phyloP scores from a whole-genome alignment of 1,139 yeast genomes.

The Magnusiomyces ingens region DNA sequence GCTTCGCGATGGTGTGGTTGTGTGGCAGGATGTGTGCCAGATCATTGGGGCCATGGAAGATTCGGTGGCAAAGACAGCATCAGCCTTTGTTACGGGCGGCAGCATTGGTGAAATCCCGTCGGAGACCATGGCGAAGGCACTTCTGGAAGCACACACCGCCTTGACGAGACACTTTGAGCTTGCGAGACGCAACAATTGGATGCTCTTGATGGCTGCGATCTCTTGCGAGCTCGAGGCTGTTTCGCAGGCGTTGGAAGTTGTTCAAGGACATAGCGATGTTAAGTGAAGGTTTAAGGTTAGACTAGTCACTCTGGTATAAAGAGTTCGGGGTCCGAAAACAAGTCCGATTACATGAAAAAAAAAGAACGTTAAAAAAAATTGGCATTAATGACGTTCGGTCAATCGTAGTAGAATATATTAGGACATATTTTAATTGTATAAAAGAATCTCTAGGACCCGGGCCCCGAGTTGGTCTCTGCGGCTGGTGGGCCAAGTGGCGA shows the following conservation, averaged over 20 bases:
- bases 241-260: background rate
- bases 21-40: conserved; percentile 6
- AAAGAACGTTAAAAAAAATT: too few relatives aligned
- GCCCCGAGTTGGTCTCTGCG: too few relatives aligned
- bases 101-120: background rate
- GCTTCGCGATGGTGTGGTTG: background rate
- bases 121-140: background rate
- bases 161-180: background rate
- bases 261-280: background rate
- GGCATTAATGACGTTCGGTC: too few relatives aligned
- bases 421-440: too few relatives aligned
- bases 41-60: conserved; percentile 1
- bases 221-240: conserved; percentile 6
- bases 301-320: too few relatives aligned
- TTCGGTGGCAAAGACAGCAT: background rate
- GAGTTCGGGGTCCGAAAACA: too few relatives aligned
- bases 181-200: conserved; percentile 4
- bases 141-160: background rate
- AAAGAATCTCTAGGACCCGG: too few relatives aligned
- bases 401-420: too few relatives aligned
- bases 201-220: conserved; percentile 3
- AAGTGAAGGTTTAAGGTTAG: background rate
- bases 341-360: too few relatives aligned
- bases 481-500: too few relatives aligned
- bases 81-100: too few relatives aligned